These are phyloP conservation scores for Amylocarpus encephaloides DNA, from an alignment of 2,329 filamentous ascomycete genomes.

Conservation along the genomic window DNA sequence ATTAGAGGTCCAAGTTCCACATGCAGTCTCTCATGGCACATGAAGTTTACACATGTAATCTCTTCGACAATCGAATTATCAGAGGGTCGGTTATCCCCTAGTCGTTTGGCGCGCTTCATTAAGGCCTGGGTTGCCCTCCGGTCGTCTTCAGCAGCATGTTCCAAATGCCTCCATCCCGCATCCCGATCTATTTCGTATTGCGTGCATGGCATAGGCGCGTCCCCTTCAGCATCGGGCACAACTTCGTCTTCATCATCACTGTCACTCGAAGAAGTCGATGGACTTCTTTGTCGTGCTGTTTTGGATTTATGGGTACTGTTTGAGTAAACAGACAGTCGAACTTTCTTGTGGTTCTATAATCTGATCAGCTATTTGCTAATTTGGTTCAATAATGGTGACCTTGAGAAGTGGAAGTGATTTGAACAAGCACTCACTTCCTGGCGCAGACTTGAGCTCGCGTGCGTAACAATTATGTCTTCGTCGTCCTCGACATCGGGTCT, in stretches of 20 bases:
- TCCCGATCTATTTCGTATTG: constrained; percentile 59
- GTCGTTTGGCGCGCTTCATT: constrained; percentile 37
- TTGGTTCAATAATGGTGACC: not conserved
- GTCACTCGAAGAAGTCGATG: constrained; percentile 18
- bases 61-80: constrained; percentile 84
- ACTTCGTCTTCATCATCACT: constrained; percentile 18
- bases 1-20: constrained; percentile 88
- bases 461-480: constrained; percentile 30
- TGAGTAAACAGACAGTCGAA: constrained; percentile 30
- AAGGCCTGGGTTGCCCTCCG: constrained; percentile 59
- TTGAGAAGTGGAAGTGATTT: not conserved
- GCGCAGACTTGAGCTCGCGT: constrained; percentile 25
- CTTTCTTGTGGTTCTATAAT: constrained; percentile 36
- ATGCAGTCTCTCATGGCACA: constrained; percentile 82
- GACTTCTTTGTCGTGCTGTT: constrained; percentile 12
- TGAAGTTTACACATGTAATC: constrained; percentile 86
- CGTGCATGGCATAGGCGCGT: constrained; percentile 36
- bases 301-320: constrained; percentile 13
- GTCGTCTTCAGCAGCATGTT: constrained; percentile 53
- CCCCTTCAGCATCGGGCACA: constrained; percentile 13
- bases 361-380: not conserved
- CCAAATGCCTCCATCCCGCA: constrained; percentile 50
- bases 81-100: constrained; percentile 65
- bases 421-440: constrained; percentile 27
- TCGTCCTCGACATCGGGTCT: constrained; percentile 30